Conservation (phyloP, 108 stramenopile genomes). For the Phaeodactylum tricornutum region DNA sequence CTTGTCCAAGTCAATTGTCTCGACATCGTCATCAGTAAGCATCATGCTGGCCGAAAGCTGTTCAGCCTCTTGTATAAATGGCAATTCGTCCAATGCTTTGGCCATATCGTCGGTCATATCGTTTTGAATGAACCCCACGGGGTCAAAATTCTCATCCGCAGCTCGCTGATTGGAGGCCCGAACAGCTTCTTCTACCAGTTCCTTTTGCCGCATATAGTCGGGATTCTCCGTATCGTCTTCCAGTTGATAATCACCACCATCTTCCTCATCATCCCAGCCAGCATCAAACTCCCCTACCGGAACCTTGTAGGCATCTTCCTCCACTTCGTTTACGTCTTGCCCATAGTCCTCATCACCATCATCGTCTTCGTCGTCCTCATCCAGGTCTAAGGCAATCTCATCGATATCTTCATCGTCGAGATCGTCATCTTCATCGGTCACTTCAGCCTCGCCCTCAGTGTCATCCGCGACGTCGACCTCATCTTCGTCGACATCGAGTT, state of each 20-base stretch:
- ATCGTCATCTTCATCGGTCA: slow-evolving; percentile 88
- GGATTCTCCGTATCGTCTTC: slow-evolving; percentile 36
- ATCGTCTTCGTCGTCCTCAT: slow-evolving; percentile 52
- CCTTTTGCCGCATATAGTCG: slow-evolving; percentile 22
- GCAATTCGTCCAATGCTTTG: slow-evolving; percentile 12
- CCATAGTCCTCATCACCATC: slow-evolving; percentile 46
- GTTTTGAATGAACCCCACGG: slow-evolving; percentile 12
- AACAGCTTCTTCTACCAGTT: slow-evolving; percentile 20
- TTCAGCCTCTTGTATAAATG: slow-evolving; percentile 12
- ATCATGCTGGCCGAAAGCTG: slow-evolving; percentile 3
- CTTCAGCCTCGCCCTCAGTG: slow-evolving; percentile 44
- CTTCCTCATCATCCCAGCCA: slow-evolving; percentile 17
- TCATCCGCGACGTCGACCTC: slow-evolving; percentile 66
- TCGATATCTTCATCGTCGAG: slow-evolving; percentile 30
- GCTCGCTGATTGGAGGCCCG: slow-evolving; percentile 14
- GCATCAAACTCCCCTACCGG: slow-evolving; percentile 10
- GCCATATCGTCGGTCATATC: slow-evolving; percentile 21
- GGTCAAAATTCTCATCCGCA: slow-evolving; percentile 18
- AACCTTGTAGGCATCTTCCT: slow-evolving; percentile 94
- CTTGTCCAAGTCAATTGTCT: slow-evolving; percentile 34
- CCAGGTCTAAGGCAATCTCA: slow-evolving; percentile 1
- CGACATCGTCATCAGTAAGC: slow-evolving; percentile 35
- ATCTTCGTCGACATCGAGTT: slow-evolving; percentile 45
- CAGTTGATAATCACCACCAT: slow-evolving; percentile 11
- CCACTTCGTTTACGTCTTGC: slow-evolving; percentile 64